Evolutionary conservation across 2,329 filamentous ascomycete species (phyloP).

Genomic region (Leptosphaerulina australis): DNA sequence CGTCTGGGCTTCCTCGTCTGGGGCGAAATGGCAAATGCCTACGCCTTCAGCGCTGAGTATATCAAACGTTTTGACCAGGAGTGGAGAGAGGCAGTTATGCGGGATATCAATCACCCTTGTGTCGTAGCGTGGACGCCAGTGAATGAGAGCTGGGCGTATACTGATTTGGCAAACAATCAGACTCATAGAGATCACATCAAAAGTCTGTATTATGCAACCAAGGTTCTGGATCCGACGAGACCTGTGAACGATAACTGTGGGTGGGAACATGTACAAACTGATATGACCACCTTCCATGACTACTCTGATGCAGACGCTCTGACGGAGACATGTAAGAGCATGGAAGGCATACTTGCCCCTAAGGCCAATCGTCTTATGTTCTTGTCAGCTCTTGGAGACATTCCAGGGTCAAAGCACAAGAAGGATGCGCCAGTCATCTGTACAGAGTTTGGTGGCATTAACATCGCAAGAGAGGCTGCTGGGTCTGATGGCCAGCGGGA

Average conservation of each 20-base stretch:
- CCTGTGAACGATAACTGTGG: slow-evolving; percentile 75
- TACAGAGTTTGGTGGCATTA: slow-evolving; percentile 72
- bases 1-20: slow-evolving; percentile 66
- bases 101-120: slow-evolving; percentile 70
- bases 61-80: slow-evolving; percentile 66
- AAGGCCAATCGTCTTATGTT: slow-evolving; percentile 64
- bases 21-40: slow-evolving; percentile 70
- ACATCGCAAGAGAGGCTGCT: slow-evolving; percentile 60
- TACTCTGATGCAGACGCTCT: slow-evolving; percentile 66
- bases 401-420: slow-evolving; percentile 57
- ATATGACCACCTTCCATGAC: slow-evolving; percentile 72
- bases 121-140: slow-evolving; percentile 71
- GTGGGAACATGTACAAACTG: slow-evolving; percentile 70
- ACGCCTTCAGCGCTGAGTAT: slow-evolving; percentile 65
- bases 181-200: slow-evolving; percentile 69
- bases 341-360: slow-evolving; percentile 60
- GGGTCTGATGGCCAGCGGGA: slow-evolving; percentile 53
- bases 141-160: slow-evolving; percentile 70
- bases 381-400: slow-evolving; percentile 52
- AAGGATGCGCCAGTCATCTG: slow-evolving; percentile 66
- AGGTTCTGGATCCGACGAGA: slow-evolving; percentile 66
- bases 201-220: slow-evolving; percentile 68
- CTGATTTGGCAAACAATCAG: slow-evolving; percentile 60
- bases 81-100: slow-evolving; percentile 66
- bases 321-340: slow-evolving; percentile 59